Base-by-base conservation (phyloP, 495 filamentous ascomycete species). In the Lepraria neglecta region DNA sequence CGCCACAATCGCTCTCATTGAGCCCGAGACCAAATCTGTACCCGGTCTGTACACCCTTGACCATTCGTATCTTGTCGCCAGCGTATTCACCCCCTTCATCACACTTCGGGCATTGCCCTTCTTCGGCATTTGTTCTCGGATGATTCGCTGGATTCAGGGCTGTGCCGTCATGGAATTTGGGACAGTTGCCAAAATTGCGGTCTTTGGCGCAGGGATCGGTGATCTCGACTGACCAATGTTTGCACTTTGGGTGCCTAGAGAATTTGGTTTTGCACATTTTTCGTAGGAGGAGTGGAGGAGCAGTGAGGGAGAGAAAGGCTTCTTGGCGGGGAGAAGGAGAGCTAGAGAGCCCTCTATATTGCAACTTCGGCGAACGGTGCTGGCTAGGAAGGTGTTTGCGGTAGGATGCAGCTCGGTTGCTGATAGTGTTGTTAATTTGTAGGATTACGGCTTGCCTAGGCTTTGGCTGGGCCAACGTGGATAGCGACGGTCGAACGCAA, bases 251-350 rank as follows among this genome's bases (percentile, higher is more conserved):
- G 9, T 74, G 76, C 35, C 65, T 67, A 56, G 70, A 73, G 46
- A 68, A 67, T 24, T 55, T 68, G n/a, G 68, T 69, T 15, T 35
- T 65, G 64, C 78, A 80, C 77, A 80, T 79, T 1, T n/a, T 24
- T 54, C 11, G 21, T 33, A 9, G 9, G 6, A 28, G 28, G 14
- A 14, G 10, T 7, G 11, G 30, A 53, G 15, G 14, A 30, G n/a
- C 15, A 35, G 5, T 45, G 33, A 27, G 2, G 33, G 9, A 43
- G 17, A 59, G 56, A 30, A 4, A 6, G 11, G 6, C 24, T 24
- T 24, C 24, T 24, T 1, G 24, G 24, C 24, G 24, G 24, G 24
- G 24, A 24, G 24, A 24, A 24, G 24, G 24, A 24, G 24, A 38
- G 0, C 7, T 11, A 12, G 35, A 38, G 7, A 6, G 12, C 35